Base-by-base conservation (phyloP, 805 yeast genomes). In the Candida khao-thaluensis region DNA sequence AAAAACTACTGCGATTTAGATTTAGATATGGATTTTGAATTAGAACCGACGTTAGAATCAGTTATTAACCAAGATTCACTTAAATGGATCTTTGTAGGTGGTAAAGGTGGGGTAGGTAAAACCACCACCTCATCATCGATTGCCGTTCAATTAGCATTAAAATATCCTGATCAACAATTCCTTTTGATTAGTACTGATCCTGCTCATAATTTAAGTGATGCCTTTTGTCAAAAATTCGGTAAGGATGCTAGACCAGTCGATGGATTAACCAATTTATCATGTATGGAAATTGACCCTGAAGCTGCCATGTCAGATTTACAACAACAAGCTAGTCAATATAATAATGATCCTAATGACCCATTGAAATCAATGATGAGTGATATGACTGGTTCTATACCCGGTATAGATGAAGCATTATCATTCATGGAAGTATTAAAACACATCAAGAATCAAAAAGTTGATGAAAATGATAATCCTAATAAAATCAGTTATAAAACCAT, bases 51-150 rank as follows among this genome's bases (percentile, higher is more conserved):
- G 29, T 72, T 85, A 48, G 77, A 79, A 51, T 81, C 85, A 12
- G 66, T 85, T 38, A 69, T 85, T 38, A 49, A 65, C 20, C 81
- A 76, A 45, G 86, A 83, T 18, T 65, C 79, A 28, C 76, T 93
- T 57, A 86, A 85, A 57, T 93, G 99, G 99, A 83, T 93, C 47
- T 93, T 93, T 56, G 98, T 91, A 30, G 99, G 99, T 50, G 99
- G 99, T 52, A 93, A 93, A 71, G 99, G 99, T 62, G 99, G 99
- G 66, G 99, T 93, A 20, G 99, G 99, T 55, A 93, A 93, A 62
- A 93, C 99, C 47, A 93, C 99, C 17, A 86, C 97, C 3, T 91
- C 98, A 1, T 90, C 96, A 33, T 89, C 97, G 17, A 76, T 93
- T 51, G 95, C 99, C 16, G 83, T 90, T 47, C 98, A 93, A 66